Base-by-base conservation (phyloP, 176 grass and related monocot species). In the Triticum turgidum region DNA sequence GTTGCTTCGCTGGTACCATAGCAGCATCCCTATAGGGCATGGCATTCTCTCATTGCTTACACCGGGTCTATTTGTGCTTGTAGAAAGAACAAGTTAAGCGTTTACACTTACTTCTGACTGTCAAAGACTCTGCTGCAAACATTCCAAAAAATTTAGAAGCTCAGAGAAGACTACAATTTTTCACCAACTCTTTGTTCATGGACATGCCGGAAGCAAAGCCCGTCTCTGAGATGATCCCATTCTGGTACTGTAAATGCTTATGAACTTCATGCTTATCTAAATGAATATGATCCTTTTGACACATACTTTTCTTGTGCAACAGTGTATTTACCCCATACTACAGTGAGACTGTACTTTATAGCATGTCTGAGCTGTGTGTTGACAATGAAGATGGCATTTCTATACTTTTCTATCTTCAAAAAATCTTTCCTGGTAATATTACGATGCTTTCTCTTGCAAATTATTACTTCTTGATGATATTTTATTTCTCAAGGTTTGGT, bases 241-340 rank as follows among this genome's bases (percentile, higher is more conserved):
- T 98, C 79, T 88, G 96, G 96, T 98, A 88, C 77, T 44, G 47
- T 80, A 85, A 71, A 86, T 72, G 24, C 39, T 73, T 83, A 76
- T 32, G 7, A 27, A 84, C 33, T 82, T 78, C 9, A 35, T 88
- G 12, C 21, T 69, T 63, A 42, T 63, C 51, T 86, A 4, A 66
- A 73, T n/a, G 18, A 91, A 71, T 75, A 38, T 2, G 29, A 68
- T 65, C 21, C 44, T 84, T 47, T 79, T 93, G 8, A 67, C 70
- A 81, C 86, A 67, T 86, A 83, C 35, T 83, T 77, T 80, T 87
- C 69, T 87, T 64, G 76, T 89, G 89, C 85, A 91, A 89, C 88
- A 98, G 96, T 88, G 96, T 98, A 35, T 98, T 98, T 85, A 98
- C 96, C 51, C 96, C 96, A 2, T 98, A 98, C 79, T 98, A 98